Conservation (phyloP, 2,329 filamentous ascomycete species). For the Balansia obtecta region DNA sequence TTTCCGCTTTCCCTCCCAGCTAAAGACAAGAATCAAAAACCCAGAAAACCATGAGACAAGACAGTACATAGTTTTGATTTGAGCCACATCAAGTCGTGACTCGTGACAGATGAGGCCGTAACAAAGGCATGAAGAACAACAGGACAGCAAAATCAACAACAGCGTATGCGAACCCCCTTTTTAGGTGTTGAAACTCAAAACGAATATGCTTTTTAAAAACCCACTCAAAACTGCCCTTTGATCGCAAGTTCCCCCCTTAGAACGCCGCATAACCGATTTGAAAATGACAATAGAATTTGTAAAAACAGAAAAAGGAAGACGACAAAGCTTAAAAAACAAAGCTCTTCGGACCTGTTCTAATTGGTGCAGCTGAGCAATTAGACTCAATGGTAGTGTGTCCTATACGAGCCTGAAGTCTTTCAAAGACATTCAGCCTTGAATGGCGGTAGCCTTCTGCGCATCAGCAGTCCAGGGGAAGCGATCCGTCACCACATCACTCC, state of each 20-base stretch:
- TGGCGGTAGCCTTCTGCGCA: constrained; percentile 37
- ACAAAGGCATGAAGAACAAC: background rate
- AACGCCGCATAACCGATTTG: constrained; percentile 4
- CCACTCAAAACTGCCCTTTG: background rate
- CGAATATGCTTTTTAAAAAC: background rate
- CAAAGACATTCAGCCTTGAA: constrained; percentile 19
- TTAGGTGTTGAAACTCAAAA: background rate
- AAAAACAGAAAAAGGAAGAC: background rate
- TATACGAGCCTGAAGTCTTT: no score
- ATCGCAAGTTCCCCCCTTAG: background rate
- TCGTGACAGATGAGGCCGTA: constrained; percentile 9
- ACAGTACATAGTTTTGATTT: background rate
- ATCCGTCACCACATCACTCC: constrained; percentile 26
- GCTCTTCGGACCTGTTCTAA: no score
- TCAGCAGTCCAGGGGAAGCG: constrained; percentile 36
- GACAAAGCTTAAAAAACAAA: no score
- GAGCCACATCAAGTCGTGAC: constrained; percentile 11
- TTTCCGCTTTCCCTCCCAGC: background rate
- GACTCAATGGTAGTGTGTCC: no score
- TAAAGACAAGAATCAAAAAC: background rate
- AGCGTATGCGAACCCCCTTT: background rate
- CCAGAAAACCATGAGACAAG: background rate
- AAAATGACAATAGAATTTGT: background rate
- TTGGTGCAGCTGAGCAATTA: no score
- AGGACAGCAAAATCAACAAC: background rate